A percentile compares a stretch with the other conserved stretches of the same genome.
These are phyloP conservation scores for Daldinia loculata DNA, from an alignment of 495 filamentous ascomycete species.

Conservation along the genomic window DNA sequence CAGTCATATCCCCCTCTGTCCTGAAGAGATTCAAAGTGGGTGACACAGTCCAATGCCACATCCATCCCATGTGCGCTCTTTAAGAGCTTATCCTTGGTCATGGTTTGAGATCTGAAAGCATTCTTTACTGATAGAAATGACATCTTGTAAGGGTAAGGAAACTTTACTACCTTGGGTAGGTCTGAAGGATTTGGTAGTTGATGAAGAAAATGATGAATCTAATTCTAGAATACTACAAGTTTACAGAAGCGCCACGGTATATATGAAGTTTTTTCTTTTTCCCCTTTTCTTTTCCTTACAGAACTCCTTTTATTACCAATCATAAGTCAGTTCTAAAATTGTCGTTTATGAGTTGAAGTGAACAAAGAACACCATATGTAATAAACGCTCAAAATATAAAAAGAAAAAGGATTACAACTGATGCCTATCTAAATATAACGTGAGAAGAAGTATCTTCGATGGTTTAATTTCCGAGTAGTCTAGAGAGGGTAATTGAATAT, in stretches of 20 bases:
- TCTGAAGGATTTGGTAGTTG: not conserved
- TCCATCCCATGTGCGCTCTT: not conserved
- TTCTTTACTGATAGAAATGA: not conserved
- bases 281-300: not conserved
- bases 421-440: too few relatives aligned
- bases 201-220: not conserved
- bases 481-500: too few relatives aligned
- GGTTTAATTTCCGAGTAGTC: too few relatives aligned
- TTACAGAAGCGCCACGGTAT: too few relatives aligned
- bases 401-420: too few relatives aligned
- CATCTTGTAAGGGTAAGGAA: not conserved
- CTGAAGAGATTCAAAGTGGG: conserved; percentile 12
- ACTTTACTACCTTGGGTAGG: not conserved
- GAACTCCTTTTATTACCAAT: not conserved
- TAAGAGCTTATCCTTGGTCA: conserved; percentile 21
- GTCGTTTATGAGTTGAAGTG: not conserved
- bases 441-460: too few relatives aligned
- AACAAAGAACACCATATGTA: not conserved
- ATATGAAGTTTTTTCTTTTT: too few relatives aligned
- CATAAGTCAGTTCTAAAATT: not conserved
- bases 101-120: not conserved
- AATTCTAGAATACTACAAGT: not conserved
- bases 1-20: conserved; percentile 22
- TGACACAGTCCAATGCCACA: conserved; percentile 11
- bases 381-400: too few relatives aligned